These are phyloP conservation scores for Entophlyctis luteolus DNA, from an alignment of 192 early-diverging fungal genomes.

Conservation along the genomic window DNA sequence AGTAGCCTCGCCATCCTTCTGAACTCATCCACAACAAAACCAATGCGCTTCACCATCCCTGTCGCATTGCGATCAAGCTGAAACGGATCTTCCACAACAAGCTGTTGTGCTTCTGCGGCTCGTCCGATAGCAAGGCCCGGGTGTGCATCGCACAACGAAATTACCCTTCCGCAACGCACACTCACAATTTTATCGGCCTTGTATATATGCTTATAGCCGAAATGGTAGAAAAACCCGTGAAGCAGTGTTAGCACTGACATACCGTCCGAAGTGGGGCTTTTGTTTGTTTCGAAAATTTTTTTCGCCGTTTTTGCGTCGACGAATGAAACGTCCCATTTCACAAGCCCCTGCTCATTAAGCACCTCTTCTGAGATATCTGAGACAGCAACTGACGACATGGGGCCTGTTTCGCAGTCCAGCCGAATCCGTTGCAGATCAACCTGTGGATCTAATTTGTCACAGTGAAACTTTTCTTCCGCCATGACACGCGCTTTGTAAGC, in stretches of 20 bases:
- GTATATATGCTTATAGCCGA: constrained; percentile 32
- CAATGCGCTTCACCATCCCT: constrained; percentile 29
- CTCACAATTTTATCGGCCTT: constrained; percentile 24
- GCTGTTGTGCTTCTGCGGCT: background rate
- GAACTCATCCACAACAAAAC: constrained; percentile 32
- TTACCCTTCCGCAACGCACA: constrained; percentile 30
- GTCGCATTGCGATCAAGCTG: constrained; percentile 40
- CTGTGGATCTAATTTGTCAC: background rate
- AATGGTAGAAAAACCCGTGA: constrained; percentile 37
- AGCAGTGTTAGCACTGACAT: constrained; percentile 27
- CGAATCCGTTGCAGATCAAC: background rate
- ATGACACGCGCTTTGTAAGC: background rate
- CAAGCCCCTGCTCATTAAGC: background rate
- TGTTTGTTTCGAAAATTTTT: background rate
- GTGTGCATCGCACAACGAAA: background rate
- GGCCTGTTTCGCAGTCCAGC: background rate
- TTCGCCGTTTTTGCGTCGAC: constrained; percentile 1
- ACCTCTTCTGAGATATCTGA: background rate
- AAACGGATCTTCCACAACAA: constrained; percentile 48
- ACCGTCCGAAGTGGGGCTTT: background rate
- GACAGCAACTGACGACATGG: background rate
- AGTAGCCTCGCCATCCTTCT: constrained; percentile 19
- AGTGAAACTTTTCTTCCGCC: background rate
- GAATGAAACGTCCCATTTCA: constrained; percentile 31
- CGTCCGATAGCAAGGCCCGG: background rate